Percentiles rank a stretch among this genome's conserved stretches.
Conservation (phyloP, 2,329 filamentous ascomycete species). For the Aspergillus novofumigatus region DNA sequence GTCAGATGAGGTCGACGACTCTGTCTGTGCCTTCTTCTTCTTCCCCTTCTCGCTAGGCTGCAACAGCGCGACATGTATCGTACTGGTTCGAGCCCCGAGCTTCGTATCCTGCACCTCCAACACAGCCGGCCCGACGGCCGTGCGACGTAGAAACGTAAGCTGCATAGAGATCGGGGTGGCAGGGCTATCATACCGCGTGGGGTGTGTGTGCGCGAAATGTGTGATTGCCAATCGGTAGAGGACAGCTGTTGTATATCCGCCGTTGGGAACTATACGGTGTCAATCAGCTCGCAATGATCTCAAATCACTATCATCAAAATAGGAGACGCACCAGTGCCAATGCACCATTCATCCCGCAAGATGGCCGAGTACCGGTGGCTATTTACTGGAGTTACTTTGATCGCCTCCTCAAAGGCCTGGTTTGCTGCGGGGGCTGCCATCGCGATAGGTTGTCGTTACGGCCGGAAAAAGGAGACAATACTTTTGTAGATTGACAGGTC, state of each 20-base stretch:
- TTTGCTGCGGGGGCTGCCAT: conserved; percentile 15
- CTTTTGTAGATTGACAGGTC: not conserved
- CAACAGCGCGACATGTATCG: conserved; percentile 58
- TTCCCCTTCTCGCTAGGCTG: conserved; percentile 29
- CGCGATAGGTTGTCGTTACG: not conserved
- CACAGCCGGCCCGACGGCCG: conserved; percentile 52
- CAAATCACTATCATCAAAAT: not conserved
- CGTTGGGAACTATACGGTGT: conserved; percentile 58
- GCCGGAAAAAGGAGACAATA: not conserved
- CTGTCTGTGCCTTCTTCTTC: conserved; percentile 17
- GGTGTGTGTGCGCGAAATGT: conserved; percentile 58
- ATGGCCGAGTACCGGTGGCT: conserved; percentile 57
- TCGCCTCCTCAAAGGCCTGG: conserved; percentile 34
- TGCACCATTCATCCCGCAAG: conserved; percentile 59
- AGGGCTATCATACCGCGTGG: conserved; percentile 44
- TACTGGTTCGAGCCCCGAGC: conserved; percentile 59
- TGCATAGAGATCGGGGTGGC: conserved; percentile 63
- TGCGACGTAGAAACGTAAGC: conserved; percentile 62
- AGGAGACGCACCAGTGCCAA: conserved; percentile 54
- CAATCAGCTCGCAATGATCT: conserved; percentile 1
- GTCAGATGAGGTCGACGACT: conserved; percentile 8
- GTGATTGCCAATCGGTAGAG: conserved; percentile 56
- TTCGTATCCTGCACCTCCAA: conserved; percentile 62
- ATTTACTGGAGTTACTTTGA: conserved; percentile 32
- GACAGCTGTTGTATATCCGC: conserved; percentile 63